phyloP scores from a whole-genome alignment of 495 filamentous ascomycete species.

The Astrothelium macrocarpum region DNA sequence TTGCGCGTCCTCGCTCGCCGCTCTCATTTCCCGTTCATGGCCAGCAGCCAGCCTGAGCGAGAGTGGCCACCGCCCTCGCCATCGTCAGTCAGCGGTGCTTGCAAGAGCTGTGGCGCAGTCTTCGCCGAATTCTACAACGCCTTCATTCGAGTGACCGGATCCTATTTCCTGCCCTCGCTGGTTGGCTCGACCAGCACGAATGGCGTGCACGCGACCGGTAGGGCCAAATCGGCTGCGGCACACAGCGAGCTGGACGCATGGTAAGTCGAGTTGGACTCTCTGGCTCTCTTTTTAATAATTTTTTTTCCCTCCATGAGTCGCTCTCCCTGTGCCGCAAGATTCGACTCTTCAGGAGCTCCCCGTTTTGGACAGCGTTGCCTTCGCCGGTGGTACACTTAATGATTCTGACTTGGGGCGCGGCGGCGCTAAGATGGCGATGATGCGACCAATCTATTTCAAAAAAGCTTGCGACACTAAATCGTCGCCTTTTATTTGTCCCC shows the following conservation, averaged over 20 bases:
- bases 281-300: no score
- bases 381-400: conserved; percentile 5
- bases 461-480: conserved; percentile 7
- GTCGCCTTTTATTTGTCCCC: conserved; percentile 4
- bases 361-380: neutral
- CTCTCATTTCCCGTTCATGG: neutral
- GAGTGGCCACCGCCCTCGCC: no score
- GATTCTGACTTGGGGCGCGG: conserved; percentile 1
- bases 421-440: conserved; percentile 3
- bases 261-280: conserved; percentile 5
- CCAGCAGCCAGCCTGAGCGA: no score
- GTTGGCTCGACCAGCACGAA: conserved; percentile 19
- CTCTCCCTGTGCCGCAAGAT: neutral
- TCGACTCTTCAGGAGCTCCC: neutral
- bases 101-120: conserved; percentile 17
- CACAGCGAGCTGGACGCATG: conserved; percentile 8
- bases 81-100: conserved; percentile 7
- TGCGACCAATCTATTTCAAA: conserved; percentile 7
- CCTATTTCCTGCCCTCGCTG: conserved; percentile 26
- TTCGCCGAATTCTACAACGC: conserved; percentile 26
- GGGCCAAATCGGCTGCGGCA: neutral
- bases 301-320: neutral
- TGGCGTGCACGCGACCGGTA: neutral
- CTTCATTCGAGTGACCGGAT: conserved; percentile 22
- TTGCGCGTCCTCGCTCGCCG: neutral